These are phyloP conservation scores for Papiliotrema flavescens DNA, from an alignment of 1,284 basidiomycete genomes.

Conservation along the genomic window DNA sequence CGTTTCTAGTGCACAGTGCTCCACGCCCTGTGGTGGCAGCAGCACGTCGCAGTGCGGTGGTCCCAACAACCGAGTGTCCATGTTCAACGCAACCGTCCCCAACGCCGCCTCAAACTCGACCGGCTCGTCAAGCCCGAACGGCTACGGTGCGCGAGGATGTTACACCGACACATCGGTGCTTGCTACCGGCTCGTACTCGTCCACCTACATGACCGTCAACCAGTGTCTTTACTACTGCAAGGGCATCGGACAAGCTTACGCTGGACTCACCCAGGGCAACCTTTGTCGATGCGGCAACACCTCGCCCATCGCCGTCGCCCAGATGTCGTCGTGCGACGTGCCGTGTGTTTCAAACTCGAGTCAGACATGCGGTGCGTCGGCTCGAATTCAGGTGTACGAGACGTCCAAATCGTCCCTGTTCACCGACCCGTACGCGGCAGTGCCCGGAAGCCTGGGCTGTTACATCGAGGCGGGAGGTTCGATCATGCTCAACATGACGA, in stretches of 20 bases:
- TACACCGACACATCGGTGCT: background rate
- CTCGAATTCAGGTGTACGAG: constrained; percentile 3
- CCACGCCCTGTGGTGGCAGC: background rate
- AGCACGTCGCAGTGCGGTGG: background rate
- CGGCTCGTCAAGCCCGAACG: background rate
- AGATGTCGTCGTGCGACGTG: constrained; percentile 7
- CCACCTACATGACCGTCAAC: constrained; percentile 9
- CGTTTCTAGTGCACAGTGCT: background rate
- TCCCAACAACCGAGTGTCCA: background rate
- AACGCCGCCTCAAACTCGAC: background rate
- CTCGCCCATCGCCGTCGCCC: background rate
- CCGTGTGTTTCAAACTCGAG: constrained; percentile 10
- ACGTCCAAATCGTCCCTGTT: background rate
- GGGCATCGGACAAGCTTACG: constrained; percentile 11
- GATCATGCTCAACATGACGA: background rate
- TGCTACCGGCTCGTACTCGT: background rate
- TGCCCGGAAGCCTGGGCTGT: constrained; percentile 14
- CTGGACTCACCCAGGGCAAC: constrained; percentile 17
- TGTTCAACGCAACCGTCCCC: constrained; percentile 1
- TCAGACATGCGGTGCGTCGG: constrained; percentile 7
- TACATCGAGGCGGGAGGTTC: constrained; percentile 1
- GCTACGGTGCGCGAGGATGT: background rate
- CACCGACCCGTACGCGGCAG: constrained; percentile 8
- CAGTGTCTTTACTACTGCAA: constrained; percentile 9
- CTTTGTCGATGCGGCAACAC: constrained; percentile 19